Base-by-base conservation (phyloP, 257 asterid genomes). In the Voacanga thouarsii region DNA sequence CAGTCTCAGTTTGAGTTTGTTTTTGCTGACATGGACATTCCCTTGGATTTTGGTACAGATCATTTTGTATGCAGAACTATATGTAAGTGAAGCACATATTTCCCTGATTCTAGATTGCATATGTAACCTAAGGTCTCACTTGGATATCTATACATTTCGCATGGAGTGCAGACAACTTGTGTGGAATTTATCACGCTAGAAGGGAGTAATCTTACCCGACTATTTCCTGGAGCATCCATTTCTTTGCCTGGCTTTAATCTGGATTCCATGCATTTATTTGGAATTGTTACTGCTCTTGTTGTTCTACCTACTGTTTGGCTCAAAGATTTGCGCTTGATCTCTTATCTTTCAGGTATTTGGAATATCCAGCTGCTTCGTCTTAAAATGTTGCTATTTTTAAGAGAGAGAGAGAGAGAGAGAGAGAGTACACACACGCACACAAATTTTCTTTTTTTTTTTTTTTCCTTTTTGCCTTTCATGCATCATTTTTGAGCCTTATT, bases 241-340 rank as follows among this genome's bases (percentile, higher is more conserved):
- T 82, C 85, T 51, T 87, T 78, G 82, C 83, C 71, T n/a, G 89
- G 92, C 79, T 67, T 89, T 67, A 77, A 87, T 71, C 81, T 93
- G 45, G 96, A 92, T 75, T 88, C 98, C 56, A 49, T 28, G 80
- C 96, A 89, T 80, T 82, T 92, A 70, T 92, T 92, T 74, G 90
- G 87, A 74, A 81, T 88, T 47, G 23, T 92, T 28, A 60, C 90
- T 16, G 89, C 86, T 72, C 75, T 92, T 24, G 57, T 94, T 55
- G 84, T 94, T 78, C 77, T 94, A 64, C 98, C 98, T 55, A 94
- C 96, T 19, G 89, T 94, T 81, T 90, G 93, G 92, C 82, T 94
- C 84, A 94, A 77, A 84, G 97, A 94, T 87, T 84, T 94, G 65
- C 92, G 94, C 15, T 47, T 94, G 75, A 85, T 94, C 75, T 93